Conservation (phyloP, 129 eudicot species). For the Tagetes erecta region DNA sequence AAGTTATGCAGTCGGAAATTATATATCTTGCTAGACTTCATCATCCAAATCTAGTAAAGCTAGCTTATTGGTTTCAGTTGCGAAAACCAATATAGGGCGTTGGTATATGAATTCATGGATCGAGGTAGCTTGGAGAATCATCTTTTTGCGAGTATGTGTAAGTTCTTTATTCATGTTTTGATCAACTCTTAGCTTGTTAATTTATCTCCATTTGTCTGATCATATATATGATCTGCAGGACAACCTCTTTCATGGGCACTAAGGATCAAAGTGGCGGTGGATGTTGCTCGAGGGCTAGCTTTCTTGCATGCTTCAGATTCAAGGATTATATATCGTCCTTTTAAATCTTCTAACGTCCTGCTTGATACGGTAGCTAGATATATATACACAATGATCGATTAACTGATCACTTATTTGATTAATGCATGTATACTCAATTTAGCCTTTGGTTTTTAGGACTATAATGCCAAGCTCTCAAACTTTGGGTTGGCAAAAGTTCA, state of each 20-base stretch:
- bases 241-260: conserved; percentile 61
- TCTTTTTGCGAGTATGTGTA: conserved; percentile 48
- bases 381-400: conserved; percentile 10
- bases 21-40: conserved; percentile 62
- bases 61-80: conserved; percentile 66
- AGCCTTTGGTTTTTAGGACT: conserved; percentile 43
- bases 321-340: conserved; percentile 67
- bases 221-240: background rate
- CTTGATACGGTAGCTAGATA: conserved; percentile 49
- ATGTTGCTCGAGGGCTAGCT: conserved; percentile 67
- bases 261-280: conserved; percentile 63
- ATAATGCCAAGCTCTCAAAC: conserved; percentile 71
- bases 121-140: conserved; percentile 68
- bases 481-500: conserved; percentile 77
- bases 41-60: conserved; percentile 69
- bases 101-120: conserved; percentile 76
- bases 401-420: background rate
- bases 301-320: conserved; percentile 55
- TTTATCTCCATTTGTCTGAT: conserved; percentile 11
- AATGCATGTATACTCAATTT: background rate
- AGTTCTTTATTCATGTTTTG: background rate
- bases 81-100: conserved; percentile 50
- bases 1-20: conserved; percentile 55
- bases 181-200: no score
- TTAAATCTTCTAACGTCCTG: conserved; percentile 68